Evolutionary conservation across 2,329 filamentous ascomycete genomes (phyloP), one percentile per base, ranked within the genome.

Genomic region (Exophiala alcalophila): DNA sequence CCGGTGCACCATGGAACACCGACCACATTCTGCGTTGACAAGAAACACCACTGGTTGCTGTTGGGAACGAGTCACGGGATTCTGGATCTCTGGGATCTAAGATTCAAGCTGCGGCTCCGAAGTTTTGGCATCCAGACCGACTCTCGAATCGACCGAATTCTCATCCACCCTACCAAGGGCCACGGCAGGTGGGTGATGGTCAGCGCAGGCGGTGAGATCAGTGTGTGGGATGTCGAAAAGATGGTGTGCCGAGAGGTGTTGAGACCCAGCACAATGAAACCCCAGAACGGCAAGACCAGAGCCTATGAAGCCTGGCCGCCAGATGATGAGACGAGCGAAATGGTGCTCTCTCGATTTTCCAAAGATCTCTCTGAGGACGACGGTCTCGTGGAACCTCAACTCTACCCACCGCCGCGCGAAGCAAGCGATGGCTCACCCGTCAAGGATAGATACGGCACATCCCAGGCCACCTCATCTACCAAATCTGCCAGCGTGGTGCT

Each of bases 221-320:
- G 88, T 0, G 85, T 94, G 1, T 98, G 92, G 92, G 92, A 97
- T 59, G 73, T 97, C 11, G 91, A 97, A 61, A 94, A 91, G 66
- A 80, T 82, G 5, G 77, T 85, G 31, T 98, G 92, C 59, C 80
- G 87, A 46, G 90, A 97, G 62, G 83, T 96, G 1, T 95, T 94
- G 62, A 82, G 88, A 62, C 62, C 73, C 5, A 54, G 38, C 47
- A 54, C 36, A 37, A 54, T 54, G 31, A 29, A 4, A 9, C 20
- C 44, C 10, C 30, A 14, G n/a, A 25, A 10, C 25, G 31, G 19
- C n/a, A 50, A 32, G 57, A 44, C 28, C 49, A 83, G 80, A 57
- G 77, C 76, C 16, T 94, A 94, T 61, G 84, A 90, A 31, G 78
- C 91, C 2, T 90, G 87, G 77, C 85, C 89, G 36, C 83, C 96